A percentile compares a stretch with the other conserved stretches of the same genome.
These are phyloP conservation scores for Deuterostichococcus epilithicus DNA, from an alignment of 139 green algal genomes.

Conservation along the genomic window DNA sequence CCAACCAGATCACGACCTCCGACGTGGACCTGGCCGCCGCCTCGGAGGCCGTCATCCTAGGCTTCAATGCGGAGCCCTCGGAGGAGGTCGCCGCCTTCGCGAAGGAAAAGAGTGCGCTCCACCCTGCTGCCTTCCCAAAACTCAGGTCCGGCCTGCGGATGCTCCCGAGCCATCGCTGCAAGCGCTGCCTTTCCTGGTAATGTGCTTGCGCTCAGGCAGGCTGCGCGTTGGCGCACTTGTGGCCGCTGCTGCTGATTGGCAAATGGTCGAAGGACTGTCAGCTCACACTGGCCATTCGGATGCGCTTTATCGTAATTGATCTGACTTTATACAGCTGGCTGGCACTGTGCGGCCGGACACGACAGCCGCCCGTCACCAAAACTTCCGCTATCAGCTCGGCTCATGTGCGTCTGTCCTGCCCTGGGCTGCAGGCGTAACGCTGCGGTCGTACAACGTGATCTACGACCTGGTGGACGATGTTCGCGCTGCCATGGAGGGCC, in stretches of 20 bases:
- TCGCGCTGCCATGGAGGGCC: conserved; percentile 92
- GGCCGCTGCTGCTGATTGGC: too few species aligned
- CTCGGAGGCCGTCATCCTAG: conserved; percentile 65
- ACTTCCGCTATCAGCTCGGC: too few species aligned
- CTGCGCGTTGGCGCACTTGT: too few species aligned
- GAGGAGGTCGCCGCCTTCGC: conserved; percentile 65
- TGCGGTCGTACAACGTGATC: conserved; percentile 86
- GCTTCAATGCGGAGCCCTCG: conserved; percentile 75
- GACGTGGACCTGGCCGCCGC: conserved; percentile 92
- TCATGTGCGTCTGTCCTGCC: not conserved
- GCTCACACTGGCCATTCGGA: too few species aligned
- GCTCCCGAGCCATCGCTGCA: too few species aligned
- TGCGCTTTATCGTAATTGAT: too few species aligned
- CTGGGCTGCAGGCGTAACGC: conserved; percentile 48
- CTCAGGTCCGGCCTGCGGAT: too few species aligned
- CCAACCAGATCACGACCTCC: conserved; percentile 76
- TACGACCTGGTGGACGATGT: conserved; percentile 97
- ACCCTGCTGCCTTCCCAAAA: not conserved
- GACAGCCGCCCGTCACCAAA: not conserved
- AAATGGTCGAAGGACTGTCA: too few species aligned
- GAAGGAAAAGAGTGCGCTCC: conserved; percentile 53
- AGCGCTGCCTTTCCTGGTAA: too few species aligned
- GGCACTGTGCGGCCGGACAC: not conserved
- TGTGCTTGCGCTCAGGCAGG: too few species aligned
- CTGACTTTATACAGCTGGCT: too few species aligned